These are phyloP conservation scores for Malbranchea zuffiana DNA, from an alignment of 2,329 filamentous ascomycete genomes.

Conservation along the genomic window DNA sequence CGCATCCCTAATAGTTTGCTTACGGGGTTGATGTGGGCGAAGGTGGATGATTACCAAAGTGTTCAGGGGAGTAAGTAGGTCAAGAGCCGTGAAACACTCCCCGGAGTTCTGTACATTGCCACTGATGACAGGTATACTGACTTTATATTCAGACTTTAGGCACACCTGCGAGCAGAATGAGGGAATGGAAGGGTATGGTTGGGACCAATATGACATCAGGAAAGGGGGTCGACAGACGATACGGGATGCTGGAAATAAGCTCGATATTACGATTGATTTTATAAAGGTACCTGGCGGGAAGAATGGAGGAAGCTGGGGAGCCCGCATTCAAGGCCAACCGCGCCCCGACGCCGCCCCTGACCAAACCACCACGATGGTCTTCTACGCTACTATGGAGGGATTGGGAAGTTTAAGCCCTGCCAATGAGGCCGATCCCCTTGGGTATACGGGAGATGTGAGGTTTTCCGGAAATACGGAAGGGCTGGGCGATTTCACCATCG, in stretches of 20 bases:
- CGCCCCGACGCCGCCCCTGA: slow-evolving; percentile 56
- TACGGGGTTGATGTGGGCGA: slow-evolving; percentile 79
- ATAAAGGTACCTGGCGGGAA: slow-evolving; percentile 80
- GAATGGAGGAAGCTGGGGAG: slow-evolving; percentile 86
- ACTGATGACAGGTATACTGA: background rate
- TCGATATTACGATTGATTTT: slow-evolving; percentile 88
- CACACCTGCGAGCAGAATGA: slow-evolving; percentile 95
- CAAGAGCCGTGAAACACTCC: slow-evolving; percentile 1
- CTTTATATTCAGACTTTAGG: slow-evolving; percentile 54
- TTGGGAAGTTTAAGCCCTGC: slow-evolving; percentile 54
- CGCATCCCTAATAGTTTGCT: slow-evolving; percentile 70
- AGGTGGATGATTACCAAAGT: slow-evolving; percentile 64
- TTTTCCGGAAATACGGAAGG: slow-evolving; percentile 59
- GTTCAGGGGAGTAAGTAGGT: slow-evolving; percentile 60
- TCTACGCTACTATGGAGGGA: slow-evolving; percentile 74
- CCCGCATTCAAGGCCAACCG: slow-evolving; percentile 70
- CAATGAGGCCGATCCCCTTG: slow-evolving; percentile 42
- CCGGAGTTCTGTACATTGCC: background rate
- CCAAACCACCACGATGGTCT: slow-evolving; percentile 65
- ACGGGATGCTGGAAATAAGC: slow-evolving; percentile 73
- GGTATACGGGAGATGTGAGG: slow-evolving; percentile 51
- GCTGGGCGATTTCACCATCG: slow-evolving; percentile 69
- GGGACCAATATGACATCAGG: slow-evolving; percentile 91
- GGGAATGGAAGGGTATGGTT: slow-evolving; percentile 89
- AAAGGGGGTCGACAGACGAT: slow-evolving; percentile 81